phyloP scores from a whole-genome alignment of 345 rosid species.

The Populus nigra region DNA sequence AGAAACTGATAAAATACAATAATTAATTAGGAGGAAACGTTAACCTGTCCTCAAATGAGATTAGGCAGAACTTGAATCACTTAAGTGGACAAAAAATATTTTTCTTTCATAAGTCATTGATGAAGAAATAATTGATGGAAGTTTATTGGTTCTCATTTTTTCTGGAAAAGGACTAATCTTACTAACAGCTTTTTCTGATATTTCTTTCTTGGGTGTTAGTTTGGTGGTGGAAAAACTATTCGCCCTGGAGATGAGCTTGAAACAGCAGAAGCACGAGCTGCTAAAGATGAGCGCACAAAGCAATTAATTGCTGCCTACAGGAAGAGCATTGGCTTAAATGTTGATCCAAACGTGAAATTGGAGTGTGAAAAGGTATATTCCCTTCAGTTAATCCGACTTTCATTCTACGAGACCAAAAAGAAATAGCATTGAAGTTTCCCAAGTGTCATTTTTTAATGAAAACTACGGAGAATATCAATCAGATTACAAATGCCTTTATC shows the following conservation, averaged over 20 bases:
- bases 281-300: conserved; percentile 62
- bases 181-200: conserved; percentile 6
- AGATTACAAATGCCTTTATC: background rate
- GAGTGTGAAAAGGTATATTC: conserved; percentile 73
- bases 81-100: background rate
- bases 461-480: no score
- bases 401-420: background rate
- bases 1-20: no score
- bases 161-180: background rate
- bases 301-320: conserved; percentile 65
- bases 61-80: background rate
- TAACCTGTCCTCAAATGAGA: background rate
- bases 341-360: conserved; percentile 70
- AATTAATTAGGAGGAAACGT: no score
- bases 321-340: conserved; percentile 53
- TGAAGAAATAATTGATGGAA: conserved; percentile 6
- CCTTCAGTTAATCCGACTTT: conserved; percentile 10
- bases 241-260: conserved; percentile 78
- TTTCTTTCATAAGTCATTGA: background rate
- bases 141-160: background rate
- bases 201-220: conserved; percentile 38
- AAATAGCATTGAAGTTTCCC: background rate
- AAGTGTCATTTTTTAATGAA: background rate
- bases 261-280: conserved; percentile 68
- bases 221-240: conserved; percentile 82